Evolutionary conservation across 352 stramenopile species (phyloP).

Genomic region (Pythium vanterpoolii): DNA sequence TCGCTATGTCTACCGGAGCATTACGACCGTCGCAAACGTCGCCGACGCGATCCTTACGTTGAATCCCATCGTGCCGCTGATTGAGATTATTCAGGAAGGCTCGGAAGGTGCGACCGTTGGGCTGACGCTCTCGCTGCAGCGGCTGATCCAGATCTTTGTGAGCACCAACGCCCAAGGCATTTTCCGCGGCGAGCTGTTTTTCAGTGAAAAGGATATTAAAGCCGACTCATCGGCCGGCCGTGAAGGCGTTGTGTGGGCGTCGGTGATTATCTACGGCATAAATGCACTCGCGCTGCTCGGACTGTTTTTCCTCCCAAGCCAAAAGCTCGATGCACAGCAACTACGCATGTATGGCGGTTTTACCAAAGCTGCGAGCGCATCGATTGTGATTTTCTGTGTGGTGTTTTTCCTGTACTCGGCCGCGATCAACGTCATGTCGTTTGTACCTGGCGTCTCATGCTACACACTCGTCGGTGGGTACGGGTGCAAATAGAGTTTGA

Average conservation of each 20-base stretch:
- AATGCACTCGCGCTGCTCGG: conserved; percentile 47
- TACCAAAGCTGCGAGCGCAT: conserved; percentile 20
- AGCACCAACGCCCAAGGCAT: conserved; percentile 41
- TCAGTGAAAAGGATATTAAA: conserved; percentile 19
- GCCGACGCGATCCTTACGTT: conserved; percentile 47
- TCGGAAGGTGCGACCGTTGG: conserved; percentile 59
- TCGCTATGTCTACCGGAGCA: conserved; percentile 23
- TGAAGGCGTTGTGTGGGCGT: conserved; percentile 39
- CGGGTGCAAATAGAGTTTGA: conserved; percentile 3
- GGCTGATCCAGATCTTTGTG: conserved; percentile 50
- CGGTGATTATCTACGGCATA: conserved; percentile 45
- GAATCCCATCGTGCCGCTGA: conserved; percentile 51
- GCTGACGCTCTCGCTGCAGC: conserved; percentile 53
- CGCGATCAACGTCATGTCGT: conserved; percentile 30
- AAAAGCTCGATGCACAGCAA: conserved; percentile 40
- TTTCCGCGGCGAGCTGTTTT: conserved; percentile 47
- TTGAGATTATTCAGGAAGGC: conserved; percentile 63
- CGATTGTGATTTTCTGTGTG: conserved; percentile 18
- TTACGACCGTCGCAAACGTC: conserved; percentile 41
- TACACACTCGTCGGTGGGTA: conserved; percentile 15
- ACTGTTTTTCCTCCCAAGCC: conserved; percentile 33
- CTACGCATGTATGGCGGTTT: conserved; percentile 36
- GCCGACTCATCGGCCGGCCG: conserved; percentile 24
- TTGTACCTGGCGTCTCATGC: conserved; percentile 20
- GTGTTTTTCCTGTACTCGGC: conserved; percentile 23